Base-by-base conservation (phyloP, 2,329 filamentous ascomycete genomes). In the Sporothrix pallida region DNA sequence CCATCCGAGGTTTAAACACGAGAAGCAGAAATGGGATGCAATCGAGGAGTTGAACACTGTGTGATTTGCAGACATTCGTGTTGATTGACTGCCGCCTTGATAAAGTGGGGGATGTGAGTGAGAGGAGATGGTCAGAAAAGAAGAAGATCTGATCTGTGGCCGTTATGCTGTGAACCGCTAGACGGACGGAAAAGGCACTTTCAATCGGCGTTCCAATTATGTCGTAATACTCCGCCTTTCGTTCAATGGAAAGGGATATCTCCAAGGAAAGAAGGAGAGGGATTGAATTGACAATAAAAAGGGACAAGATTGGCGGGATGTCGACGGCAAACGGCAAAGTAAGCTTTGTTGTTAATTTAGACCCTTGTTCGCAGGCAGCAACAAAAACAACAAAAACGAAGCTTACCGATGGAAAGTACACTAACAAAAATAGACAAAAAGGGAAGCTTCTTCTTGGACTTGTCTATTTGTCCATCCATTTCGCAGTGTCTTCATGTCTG, bases 361-460 rank as follows among this genome's bases (percentile, higher is more conserved):
- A 48, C 62, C 42, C 42, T 37, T 5, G 31, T 37, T 37, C 31
- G 31, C 62, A 67, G 62, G 62, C 62, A 67, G 62, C 62, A 67
- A 48, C 62, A 67, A 67, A 67, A 48, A 67, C 62, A 31, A 58
- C 48, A 58, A 31, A 15, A 2, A 37, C 5, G 54, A 58, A 58
- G 54, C 54, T 50, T 58, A 31, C 23, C 23, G 23, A 17, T 50
- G 48, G 48, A 37, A 5, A 37, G 3, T 26, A 5, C 31, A 37
- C 31, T 37, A 37, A 37, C 31, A 37, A 37, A 37, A 37, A 37
- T 2, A 37, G 31, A 37, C 31, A 56, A 56, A 56, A 56, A 13
- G 4, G 9, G 52, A 26, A 56, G 52, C 52, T 56, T 23, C 20
- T 54, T 3, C n/a, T 68, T 17, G 63, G 44, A 50, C n/a, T 46